Conservation (phyloP, 768 basidiomycete genomes). For the Podaxis sp. region DNA sequence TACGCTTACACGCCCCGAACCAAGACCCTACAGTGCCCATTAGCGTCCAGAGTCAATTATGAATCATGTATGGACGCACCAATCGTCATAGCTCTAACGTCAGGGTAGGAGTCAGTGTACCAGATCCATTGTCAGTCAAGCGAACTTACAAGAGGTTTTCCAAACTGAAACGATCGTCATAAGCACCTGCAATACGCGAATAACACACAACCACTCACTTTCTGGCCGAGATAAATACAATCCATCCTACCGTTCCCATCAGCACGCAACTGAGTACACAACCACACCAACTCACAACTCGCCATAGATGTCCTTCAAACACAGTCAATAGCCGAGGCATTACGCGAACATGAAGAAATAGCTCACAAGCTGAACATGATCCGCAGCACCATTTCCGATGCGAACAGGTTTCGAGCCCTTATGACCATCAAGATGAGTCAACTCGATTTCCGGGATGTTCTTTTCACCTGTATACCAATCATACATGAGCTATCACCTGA, state of each 20-base stretch:
- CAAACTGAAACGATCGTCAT: conserved; percentile 42
- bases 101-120: background rate
- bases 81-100: conserved; percentile 35
- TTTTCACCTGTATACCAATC: conserved; percentile 49
- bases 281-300: conserved; percentile 57
- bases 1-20: conserved; percentile 68
- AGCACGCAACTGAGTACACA: background rate
- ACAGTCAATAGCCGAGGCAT: conserved; percentile 1
- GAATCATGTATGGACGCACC: conserved; percentile 22
- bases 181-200: background rate
- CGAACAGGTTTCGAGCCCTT: conserved; percentile 82
- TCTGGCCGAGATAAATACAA: conserved; percentile 94
- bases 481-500: background rate
- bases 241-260: conserved; percentile 59
- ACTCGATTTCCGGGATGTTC: conserved; percentile 79
- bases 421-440: conserved; percentile 84
- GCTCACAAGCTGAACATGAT: conserved; percentile 82
- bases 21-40: conserved; percentile 43
- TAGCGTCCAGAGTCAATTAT: background rate
- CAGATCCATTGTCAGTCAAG: background rate
- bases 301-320: conserved; percentile 86
- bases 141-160: conserved; percentile 63
- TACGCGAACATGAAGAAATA: background rate
- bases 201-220: conserved; percentile 41
- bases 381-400: conserved; percentile 95